phyloP scores from a whole-genome alignment of 176 grass and related monocot genomes.

The Avena atlantica region DNA sequence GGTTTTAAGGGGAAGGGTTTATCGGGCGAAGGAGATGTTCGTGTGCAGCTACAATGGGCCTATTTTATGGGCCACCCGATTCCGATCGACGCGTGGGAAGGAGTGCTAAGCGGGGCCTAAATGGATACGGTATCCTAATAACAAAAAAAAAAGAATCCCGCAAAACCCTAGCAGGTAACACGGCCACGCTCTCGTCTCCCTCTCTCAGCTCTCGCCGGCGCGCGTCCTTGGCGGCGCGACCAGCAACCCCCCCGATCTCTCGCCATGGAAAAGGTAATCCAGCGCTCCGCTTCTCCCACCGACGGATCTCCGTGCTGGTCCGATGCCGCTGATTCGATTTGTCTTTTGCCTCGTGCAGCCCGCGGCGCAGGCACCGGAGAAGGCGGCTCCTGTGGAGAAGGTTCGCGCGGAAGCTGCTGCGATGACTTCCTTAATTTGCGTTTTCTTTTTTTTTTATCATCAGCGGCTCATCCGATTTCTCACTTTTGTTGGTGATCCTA shows the following conservation, averaged over 20 bases:
- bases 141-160: neutral
- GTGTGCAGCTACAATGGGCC: too few species aligned
- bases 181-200: neutral
- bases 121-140: too few species aligned
- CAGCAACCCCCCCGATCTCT: neutral
- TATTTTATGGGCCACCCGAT: too few species aligned
- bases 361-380: neutral
- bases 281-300: neutral
- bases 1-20: neutral
- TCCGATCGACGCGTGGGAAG: too few species aligned
- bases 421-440: neutral
- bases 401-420: neutral
- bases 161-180: neutral
- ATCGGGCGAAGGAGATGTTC: too few species aligned
- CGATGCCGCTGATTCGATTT: neutral
- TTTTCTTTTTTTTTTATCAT: neutral
- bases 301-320: neutral
- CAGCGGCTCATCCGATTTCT: neutral
- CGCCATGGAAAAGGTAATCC: constrained; percentile 15
- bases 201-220: neutral
- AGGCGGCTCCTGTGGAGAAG: neutral
- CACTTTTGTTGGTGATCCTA: neutral
- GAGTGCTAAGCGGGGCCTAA: too few species aligned
- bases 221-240: neutral
- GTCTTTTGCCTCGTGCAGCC: neutral